Evolutionary conservation across 768 basidiomycete genomes (phyloP), one percentile per base, ranked within the genome.

Genomic region (Suillus sp.): DNA sequence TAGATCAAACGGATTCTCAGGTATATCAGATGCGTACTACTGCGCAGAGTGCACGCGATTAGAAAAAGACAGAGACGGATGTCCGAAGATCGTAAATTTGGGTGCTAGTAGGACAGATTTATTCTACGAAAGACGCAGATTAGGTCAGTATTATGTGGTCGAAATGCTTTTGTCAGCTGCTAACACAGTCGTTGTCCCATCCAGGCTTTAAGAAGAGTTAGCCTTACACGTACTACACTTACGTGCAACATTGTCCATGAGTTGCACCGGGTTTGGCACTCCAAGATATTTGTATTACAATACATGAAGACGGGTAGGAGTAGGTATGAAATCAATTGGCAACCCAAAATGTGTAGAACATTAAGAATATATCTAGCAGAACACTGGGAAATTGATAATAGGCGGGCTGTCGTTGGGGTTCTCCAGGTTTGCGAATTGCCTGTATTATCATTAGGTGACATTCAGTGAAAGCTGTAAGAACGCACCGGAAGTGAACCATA

Each of bases 1-100:
- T 64, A 34, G 20, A 54, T 40, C 61, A 30, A 65, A 59, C 2
- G 22, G 32, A 38, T 51, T 51, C 3, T 38, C 11, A 96, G 96
- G 96, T 71, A 97, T 99, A 58, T 98, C 96, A 30, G 97, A 99
- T 74, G 97, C 97, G 3, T 99, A 99, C 77, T 99, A 99, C 71
- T 99, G 97, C 67, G 96, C 96, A 1, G 95, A 96, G 78, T 98
- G 94, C 71, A 95, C 92, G n/a, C 82, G 96, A 57, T 79, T 99
- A 57, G 97, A 99, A 75, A 99, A 99, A 73, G 96, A 98, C 70
- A 82, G 97, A 40, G 97, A 99, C 76, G 97, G 97, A 1, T 99
- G 97, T 80, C 95, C 95, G 9, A 99, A 98, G 85, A 95, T 96
- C 70, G 94, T 96, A 65, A 96, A 97, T 73, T 82, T 97, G n/a